These are phyloP conservation scores for Cucurbitaria berberidis DNA, from an alignment of 2,329 filamentous ascomycete genomes.

Conservation along the genomic window DNA sequence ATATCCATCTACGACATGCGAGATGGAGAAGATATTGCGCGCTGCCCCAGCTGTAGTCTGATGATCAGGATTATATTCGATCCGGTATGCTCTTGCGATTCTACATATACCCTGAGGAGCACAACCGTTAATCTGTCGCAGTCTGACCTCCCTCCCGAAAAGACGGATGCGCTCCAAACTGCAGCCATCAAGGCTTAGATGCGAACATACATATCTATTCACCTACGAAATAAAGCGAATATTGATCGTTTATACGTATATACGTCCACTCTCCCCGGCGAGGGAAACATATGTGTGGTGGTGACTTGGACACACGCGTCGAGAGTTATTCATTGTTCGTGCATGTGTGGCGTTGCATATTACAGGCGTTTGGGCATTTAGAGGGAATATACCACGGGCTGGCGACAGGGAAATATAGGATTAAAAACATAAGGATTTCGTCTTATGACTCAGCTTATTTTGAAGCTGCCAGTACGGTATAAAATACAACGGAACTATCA, in stretches of 20 bases:
- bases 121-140: slow-evolving; percentile 3
- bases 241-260: too few species aligned
- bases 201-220: background rate
- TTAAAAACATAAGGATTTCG: background rate
- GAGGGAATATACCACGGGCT: slow-evolving; percentile 6
- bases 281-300: background rate
- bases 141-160: slow-evolving; percentile 41
- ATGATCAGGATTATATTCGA: slow-evolving; percentile 98
- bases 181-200: slow-evolving; percentile 35
- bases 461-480: background rate
- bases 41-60: slow-evolving; percentile 95
- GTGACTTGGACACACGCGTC: background rate
- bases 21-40: slow-evolving; percentile 92
- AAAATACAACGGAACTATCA: background rate
- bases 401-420: background rate
- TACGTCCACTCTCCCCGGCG: too few species aligned
- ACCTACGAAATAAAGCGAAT: background rate
- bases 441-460: background rate
- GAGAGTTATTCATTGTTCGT: background rate
- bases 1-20: slow-evolving; percentile 83
- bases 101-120: background rate
- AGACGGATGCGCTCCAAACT: slow-evolving; percentile 29
- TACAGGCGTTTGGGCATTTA: slow-evolving; percentile 14
- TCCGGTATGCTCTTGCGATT: slow-evolving; percentile 60
- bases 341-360: slow-evolving; percentile 22